These are phyloP conservation scores for Synchytrium microbalum DNA, from an alignment of 371 early-diverging fungal species.

Conservation along the genomic window DNA sequence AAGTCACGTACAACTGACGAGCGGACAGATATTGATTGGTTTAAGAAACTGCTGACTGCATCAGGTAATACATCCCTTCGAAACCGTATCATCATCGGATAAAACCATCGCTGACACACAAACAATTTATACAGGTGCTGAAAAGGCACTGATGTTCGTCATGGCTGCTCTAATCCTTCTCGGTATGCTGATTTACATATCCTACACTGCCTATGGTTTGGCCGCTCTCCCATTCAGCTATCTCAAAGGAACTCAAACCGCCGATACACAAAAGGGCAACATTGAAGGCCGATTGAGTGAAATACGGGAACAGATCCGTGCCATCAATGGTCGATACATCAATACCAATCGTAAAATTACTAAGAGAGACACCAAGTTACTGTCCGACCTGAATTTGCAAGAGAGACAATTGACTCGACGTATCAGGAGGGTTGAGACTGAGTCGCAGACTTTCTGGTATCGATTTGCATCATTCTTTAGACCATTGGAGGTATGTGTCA, in stretches of 20 bases:
- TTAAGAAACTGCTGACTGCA: slow-evolving; percentile 37
- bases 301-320: neutral
- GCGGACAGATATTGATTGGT: slow-evolving; percentile 44
- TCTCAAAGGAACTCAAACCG: slow-evolving; percentile 22
- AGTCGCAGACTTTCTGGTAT: neutral
- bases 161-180: slow-evolving; percentile 40
- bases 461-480: neutral
- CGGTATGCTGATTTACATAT: slow-evolving; percentile 42
- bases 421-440: neutral
- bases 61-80: slow-evolving; percentile 29
- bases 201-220: slow-evolving; percentile 51
- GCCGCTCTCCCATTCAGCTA: slow-evolving; percentile 42
- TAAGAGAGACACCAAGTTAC: neutral
- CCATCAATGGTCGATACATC: neutral
- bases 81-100: neutral
- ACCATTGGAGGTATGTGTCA: slow-evolving; percentile 1
- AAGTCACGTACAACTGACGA: slow-evolving; percentile 7
- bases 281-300: neutral
- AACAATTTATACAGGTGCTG: no score
- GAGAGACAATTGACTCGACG: neutral
- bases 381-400: neutral
- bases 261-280: neutral
- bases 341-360: slow-evolving; percentile 1
- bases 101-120: no score
- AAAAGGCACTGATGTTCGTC: slow-evolving; percentile 43